These are phyloP conservation scores for Annona cherimola DNA, from an alignment of 164 flowering plant genomes.

Conservation along the genomic window DNA sequence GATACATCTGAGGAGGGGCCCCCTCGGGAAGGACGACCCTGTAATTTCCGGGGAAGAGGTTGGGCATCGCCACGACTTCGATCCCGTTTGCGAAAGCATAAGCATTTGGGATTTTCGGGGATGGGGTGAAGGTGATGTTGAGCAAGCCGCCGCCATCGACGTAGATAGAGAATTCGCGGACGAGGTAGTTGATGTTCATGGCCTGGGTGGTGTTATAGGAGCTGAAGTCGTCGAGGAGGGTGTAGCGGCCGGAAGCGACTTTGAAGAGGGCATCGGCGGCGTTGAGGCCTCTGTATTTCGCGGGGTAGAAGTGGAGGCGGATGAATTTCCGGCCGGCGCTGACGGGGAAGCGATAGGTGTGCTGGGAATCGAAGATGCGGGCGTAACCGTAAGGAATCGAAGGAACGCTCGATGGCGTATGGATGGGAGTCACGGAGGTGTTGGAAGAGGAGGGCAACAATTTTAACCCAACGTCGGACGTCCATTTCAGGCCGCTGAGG, in stretches of 20 bases:
- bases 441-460: conserved; percentile 28
- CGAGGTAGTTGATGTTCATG: conserved; percentile 41
- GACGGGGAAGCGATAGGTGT: conserved; percentile 71
- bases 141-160: conserved; percentile 13
- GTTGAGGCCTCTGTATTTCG: conserved; percentile 23
- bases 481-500: conserved; percentile 49
- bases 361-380: conserved; percentile 48
- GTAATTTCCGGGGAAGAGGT: conserved; percentile 41
- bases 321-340: conserved; percentile 67
- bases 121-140: conserved; percentile 42
- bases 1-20: not conserved
- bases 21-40: conserved; percentile 18
- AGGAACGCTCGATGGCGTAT: conserved; percentile 57
- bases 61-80: conserved; percentile 79
- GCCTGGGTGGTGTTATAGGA: conserved; percentile 46
- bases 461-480: conserved; percentile 55
- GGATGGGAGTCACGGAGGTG: conserved; percentile 38
- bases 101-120: conserved; percentile 20
- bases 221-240: conserved; percentile 60
- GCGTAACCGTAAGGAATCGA: conserved; percentile 75
- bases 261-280: conserved; percentile 39
- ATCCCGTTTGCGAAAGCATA: conserved; percentile 94
- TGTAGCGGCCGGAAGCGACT: conserved; percentile 44
- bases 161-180: conserved; percentile 37
- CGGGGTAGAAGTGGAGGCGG: conserved; percentile 64